Evolutionary conservation across 805 yeast genomes (phyloP), one percentile per base, ranked within the genome.

Genomic region (Monosporozyma aerobia): DNA sequence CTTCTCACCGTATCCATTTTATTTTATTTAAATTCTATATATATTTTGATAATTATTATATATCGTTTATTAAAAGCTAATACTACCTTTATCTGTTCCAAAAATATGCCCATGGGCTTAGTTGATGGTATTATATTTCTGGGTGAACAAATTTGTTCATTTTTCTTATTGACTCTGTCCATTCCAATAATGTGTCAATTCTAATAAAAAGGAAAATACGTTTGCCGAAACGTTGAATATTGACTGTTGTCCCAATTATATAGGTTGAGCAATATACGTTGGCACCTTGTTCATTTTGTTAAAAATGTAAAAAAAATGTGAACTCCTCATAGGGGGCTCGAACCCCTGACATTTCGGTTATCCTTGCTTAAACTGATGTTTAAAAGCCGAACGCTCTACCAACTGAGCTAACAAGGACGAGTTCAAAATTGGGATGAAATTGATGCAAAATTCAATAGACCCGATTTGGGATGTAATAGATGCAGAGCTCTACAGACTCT

Each of bases 351-450:
- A 71, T 72, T 72, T 72, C 73, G 74, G 73, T 70, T 54, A 56
- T 68, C 71, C 70, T 68, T 67, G 69, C 66, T 53, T 59, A 61
- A 68, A 61, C 63, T 55, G 14, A 45, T 51, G 69, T 74, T 70
- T 78, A 78, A 78, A 77, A 78, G 82, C 80, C 81, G 81, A 77
- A 77, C 81, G 81, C 81, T 78, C 81, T 78, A 78, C 81, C 82
- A 77, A 77, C 81, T 77, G 82, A 77, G 81, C 82, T 78, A 78
- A 71, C 74, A 70, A 70, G 74, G 74, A 71, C 64, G 73, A 71
- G 74, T 70, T 69, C 71, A 62, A 45, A 45, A 45, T 16, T 37
- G 19, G 19, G 19, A 2, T 19, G 19, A 19, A 19, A 19, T 35
- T 14, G 33, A 30, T 8, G 33, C 33, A 8, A 30, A 30, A 30